These are phyloP conservation scores for Domatiomyces globalis DNA, from an alignment of 2,329 filamentous ascomycete genomes.

Conservation along the genomic window DNA sequence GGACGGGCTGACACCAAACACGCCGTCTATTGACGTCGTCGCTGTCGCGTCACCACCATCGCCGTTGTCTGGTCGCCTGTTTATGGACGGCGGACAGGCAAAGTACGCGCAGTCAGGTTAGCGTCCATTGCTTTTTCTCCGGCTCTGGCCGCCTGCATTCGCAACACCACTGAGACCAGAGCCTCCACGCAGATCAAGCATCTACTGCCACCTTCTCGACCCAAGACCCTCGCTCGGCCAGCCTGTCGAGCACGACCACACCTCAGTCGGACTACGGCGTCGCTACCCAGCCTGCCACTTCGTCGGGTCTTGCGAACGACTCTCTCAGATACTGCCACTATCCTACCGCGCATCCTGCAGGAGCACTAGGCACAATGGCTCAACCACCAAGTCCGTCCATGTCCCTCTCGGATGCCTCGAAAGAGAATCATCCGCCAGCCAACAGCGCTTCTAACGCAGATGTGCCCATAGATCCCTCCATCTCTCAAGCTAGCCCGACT, in stretches of 20 bases:
- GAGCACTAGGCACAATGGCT: constrained; percentile 81
- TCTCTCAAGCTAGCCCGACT: constrained; percentile 81
- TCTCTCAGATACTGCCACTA: constrained; percentile 59
- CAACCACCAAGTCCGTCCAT: constrained; percentile 98
- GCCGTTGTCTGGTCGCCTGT: constrained; percentile 1
- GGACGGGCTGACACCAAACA: background rate
- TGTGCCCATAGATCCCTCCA: constrained; percentile 98
- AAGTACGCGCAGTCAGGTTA: constrained; percentile 83
- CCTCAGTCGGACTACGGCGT: constrained; percentile 80
- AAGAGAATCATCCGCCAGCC: constrained; percentile 55
- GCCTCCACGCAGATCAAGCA: constrained; percentile 59
- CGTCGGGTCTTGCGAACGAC: constrained; percentile 64
- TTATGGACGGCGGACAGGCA: constrained; percentile 48
- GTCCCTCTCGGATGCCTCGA: constrained; percentile 65
- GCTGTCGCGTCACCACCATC: constrained; percentile 8
- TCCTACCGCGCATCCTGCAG: constrained; percentile 53
- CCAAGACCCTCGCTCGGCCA: constrained; percentile 61
- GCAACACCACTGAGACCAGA: constrained; percentile 5
- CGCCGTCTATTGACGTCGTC: constrained; percentile 4
- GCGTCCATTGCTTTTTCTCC: constrained; percentile 32
- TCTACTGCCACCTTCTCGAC: constrained; percentile 82
- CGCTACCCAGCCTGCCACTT: constrained; percentile 61
- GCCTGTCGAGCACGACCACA: constrained; percentile 64
- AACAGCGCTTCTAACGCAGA: constrained; percentile 75
- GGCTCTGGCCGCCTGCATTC: constrained; percentile 10